Percentiles rank a stretch among this genome's conserved stretches.
These are phyloP conservation scores for Choiromyces venosus DNA, from an alignment of 495 filamentous ascomycete species.

Conservation along the genomic window DNA sequence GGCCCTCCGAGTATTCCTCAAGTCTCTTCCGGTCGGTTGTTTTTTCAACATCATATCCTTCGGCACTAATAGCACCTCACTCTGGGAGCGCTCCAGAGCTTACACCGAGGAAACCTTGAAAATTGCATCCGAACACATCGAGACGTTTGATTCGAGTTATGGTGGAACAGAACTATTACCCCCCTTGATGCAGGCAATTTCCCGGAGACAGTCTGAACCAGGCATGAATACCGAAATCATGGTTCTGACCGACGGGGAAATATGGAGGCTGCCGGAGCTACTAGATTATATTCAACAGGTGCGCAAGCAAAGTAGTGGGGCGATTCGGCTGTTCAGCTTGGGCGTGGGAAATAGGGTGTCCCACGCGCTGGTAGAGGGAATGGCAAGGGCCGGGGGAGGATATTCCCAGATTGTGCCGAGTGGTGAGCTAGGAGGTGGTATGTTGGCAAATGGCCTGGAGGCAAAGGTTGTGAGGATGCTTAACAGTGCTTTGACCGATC, in stretches of 20 bases:
- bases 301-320: constrained; percentile 47
- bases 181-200: constrained; percentile 49
- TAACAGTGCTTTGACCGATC: constrained; percentile 58
- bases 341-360: constrained; percentile 59
- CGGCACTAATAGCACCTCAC: constrained; percentile 49
- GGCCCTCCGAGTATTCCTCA: constrained; percentile 60
- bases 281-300: constrained; percentile 53
- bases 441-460: constrained; percentile 47
- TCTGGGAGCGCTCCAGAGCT: constrained; percentile 54
- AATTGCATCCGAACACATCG: constrained; percentile 50
- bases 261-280: constrained; percentile 53
- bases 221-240: constrained; percentile 56
- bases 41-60: constrained; percentile 74
- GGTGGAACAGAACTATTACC: constrained; percentile 60
- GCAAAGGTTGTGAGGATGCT: constrained; percentile 63
- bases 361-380: constrained; percentile 60
- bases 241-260: constrained; percentile 63
- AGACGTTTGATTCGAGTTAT: constrained; percentile 49
- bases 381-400: constrained; percentile 61
- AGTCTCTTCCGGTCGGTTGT: constrained; percentile 60
- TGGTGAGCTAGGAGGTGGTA: constrained; percentile 44
- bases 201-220: constrained; percentile 37
- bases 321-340: constrained; percentile 58
- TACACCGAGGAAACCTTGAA: constrained; percentile 53
- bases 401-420: constrained; percentile 56